phyloP scores from a whole-genome alignment of 768 basidiomycete genomes.

The Rhizopogon vinicolor region DNA sequence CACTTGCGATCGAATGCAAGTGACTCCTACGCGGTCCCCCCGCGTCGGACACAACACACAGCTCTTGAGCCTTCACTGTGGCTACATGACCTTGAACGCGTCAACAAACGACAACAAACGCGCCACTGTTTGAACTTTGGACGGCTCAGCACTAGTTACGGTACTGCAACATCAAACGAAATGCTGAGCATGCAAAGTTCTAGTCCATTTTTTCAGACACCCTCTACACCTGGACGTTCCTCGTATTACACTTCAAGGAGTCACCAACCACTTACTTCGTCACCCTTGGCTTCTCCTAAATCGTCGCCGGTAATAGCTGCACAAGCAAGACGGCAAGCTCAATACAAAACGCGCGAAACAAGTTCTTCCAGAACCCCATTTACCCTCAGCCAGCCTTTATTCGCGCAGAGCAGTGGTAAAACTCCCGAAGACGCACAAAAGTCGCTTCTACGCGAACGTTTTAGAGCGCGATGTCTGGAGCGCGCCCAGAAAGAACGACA shows the following conservation, averaged over 20 bases:
- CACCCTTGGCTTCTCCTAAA: slow-evolving; percentile 46
- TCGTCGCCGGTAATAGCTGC: slow-evolving; percentile 43
- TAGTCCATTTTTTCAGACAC: slow-evolving; percentile 24
- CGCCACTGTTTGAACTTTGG: slow-evolving; percentile 5
- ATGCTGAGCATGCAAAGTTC: slow-evolving; percentile 19
- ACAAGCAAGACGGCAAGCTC: slow-evolving; percentile 48
- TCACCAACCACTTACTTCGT: slow-evolving; percentile 40
- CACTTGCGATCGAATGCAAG: background rate
- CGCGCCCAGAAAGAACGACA: slow-evolving; percentile 53
- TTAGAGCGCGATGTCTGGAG: slow-evolving; percentile 59
- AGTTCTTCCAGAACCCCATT: slow-evolving; percentile 17
- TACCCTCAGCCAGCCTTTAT: slow-evolving; percentile 11
- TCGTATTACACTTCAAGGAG: slow-evolving; percentile 24
- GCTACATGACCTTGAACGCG: slow-evolving; percentile 7
- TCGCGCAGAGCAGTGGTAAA: slow-evolving; percentile 6
- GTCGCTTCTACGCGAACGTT: slow-evolving; percentile 51
- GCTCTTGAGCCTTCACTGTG: no score
- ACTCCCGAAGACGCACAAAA: slow-evolving; percentile 44
- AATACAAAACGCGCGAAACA: slow-evolving; percentile 45
- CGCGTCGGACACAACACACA: background rate
- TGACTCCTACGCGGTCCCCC: background rate
- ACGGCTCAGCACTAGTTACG: background rate
- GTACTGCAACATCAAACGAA: background rate
- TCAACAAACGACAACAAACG: slow-evolving; percentile 20
- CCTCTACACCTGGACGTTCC: slow-evolving; percentile 34